Evolutionary conservation across 805 yeast species (phyloP).

Genomic region (Saccharomycopsis sp.): DNA sequence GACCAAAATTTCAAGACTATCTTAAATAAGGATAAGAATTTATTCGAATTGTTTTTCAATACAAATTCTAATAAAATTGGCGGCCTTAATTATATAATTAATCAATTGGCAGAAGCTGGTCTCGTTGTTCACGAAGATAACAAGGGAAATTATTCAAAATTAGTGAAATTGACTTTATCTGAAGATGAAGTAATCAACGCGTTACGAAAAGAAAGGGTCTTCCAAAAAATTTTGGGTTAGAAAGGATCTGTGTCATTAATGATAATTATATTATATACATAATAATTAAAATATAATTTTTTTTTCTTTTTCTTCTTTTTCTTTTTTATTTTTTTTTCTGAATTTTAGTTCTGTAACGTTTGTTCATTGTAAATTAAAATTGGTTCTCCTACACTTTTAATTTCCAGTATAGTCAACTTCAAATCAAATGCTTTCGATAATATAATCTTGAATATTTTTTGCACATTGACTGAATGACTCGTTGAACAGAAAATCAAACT

Average conservation of each 20-base stretch:
- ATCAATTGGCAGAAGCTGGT: conserved; percentile 75
- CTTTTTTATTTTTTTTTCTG: too few relatives aligned
- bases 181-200: conserved; percentile 62
- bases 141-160: conserved; percentile 59
- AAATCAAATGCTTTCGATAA: conserved; percentile 87
- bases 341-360: conserved; percentile 2
- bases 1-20: conserved; percentile 10
- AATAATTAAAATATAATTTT: neutral
- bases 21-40: conserved; percentile 5
- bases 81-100: conserved; percentile 53
- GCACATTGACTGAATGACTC: conserved; percentile 85
- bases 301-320: too few relatives aligned
- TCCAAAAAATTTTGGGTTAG: conserved; percentile 19
- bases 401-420: conserved; percentile 76
- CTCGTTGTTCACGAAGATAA: conserved; percentile 60
- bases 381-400: conserved; percentile 86
- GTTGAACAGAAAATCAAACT: conserved; percentile 83
- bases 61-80: conserved; percentile 25
- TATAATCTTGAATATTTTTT: conserved; percentile 86
- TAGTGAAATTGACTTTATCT: conserved; percentile 60
- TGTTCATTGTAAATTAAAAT: conserved; percentile 55
- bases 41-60: conserved; percentile 11
- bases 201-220: conserved; percentile 45
- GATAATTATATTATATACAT: neutral
- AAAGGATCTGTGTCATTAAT: neutral